Conservation (phyloP, 768 basidiomycete genomes). For the Clitopilus hobsonii region DNA sequence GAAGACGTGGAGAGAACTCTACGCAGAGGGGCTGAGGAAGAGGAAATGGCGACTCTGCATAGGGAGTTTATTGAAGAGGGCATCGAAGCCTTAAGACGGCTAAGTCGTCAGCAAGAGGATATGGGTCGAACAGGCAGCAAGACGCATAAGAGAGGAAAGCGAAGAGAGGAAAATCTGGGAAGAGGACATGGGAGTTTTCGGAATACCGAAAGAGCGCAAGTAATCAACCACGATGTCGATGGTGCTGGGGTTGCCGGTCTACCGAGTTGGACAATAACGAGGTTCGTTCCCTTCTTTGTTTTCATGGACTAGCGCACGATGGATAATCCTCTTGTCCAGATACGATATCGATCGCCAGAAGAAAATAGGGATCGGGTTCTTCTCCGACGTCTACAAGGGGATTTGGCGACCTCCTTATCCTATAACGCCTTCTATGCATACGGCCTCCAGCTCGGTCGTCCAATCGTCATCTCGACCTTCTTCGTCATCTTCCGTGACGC, state of each 20-base stretch:
- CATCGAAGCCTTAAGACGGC: slow-evolving; percentile 63
- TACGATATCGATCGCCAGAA: slow-evolving; percentile 71
- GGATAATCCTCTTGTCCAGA: slow-evolving; percentile 21
- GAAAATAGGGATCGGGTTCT: slow-evolving; percentile 68
- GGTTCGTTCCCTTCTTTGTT: slow-evolving; percentile 26
- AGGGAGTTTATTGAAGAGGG: slow-evolving; percentile 67
- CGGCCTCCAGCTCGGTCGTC: background rate
- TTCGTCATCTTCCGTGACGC: background rate
- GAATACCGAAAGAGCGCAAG: slow-evolving; percentile 7
- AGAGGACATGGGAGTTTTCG: slow-evolving; percentile 2
- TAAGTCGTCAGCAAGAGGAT: slow-evolving; percentile 39
- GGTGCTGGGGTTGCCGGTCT: slow-evolving; percentile 17
- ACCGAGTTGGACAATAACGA: slow-evolving; percentile 75
- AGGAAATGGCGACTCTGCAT: slow-evolving; percentile 38
- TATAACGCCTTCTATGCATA: background rate
- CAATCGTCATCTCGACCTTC: background rate
- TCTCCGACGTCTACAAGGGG: slow-evolving; percentile 73
- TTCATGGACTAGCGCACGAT: background rate
- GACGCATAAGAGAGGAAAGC: background rate
- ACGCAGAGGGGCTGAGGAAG: slow-evolving; percentile 3
- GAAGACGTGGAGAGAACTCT: background rate
- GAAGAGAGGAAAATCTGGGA: slow-evolving; percentile 1
- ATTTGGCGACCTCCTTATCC: slow-evolving; percentile 37
- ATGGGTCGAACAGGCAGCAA: background rate
- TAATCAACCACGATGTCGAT: slow-evolving; percentile 2